phyloP scores from a whole-genome alignment of 192 early-diverging fungal genomes.

The Coemansia sp. region DNA sequence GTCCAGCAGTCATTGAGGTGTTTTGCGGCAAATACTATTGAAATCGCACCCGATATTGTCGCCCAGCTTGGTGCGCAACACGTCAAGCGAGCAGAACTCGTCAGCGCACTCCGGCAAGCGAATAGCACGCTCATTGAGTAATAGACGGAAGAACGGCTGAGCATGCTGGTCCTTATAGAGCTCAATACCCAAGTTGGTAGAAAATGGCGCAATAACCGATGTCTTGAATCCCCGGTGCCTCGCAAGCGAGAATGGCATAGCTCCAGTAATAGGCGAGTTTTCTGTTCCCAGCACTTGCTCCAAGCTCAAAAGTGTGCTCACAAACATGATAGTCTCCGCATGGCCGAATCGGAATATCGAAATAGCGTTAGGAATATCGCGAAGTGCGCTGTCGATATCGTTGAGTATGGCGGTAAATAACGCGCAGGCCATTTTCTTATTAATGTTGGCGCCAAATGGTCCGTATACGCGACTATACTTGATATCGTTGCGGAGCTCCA shows the following conservation, averaged over 20 bases:
- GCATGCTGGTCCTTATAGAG: conserved; percentile 24
- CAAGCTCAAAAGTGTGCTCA: conserved; percentile 28
- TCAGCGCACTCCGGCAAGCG: conserved; percentile 22
- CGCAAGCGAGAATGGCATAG: conserved; percentile 21
- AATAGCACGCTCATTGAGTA: conserved; percentile 38
- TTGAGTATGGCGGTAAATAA: conserved; percentile 24
- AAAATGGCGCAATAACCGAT: conserved; percentile 31
- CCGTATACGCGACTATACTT: conserved; percentile 44
- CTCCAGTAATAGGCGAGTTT: conserved; percentile 24
- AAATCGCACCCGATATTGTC: conserved; percentile 37
- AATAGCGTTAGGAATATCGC: conserved; percentile 5
- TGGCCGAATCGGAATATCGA: conserved; percentile 50
- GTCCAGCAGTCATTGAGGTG: background rate
- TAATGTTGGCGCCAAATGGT: conserved; percentile 27
- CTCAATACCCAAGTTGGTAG: conserved; percentile 40
- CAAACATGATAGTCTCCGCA: conserved; percentile 51
- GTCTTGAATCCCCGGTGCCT: conserved; percentile 31
- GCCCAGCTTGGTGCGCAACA: conserved; percentile 27
- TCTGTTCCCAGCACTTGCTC: conserved; percentile 29
- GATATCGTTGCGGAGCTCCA: conserved; percentile 50
- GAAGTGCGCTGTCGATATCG: conserved; percentile 25
- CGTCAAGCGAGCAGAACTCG: conserved; percentile 23
- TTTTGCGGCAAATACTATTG: conserved; percentile 19
- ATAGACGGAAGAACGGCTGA: conserved; percentile 25
- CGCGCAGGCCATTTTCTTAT: conserved; percentile 37